Base-by-base conservation (phyloP, 2,329 filamentous ascomycete species). In the Parastagonospora avenae region DNA sequence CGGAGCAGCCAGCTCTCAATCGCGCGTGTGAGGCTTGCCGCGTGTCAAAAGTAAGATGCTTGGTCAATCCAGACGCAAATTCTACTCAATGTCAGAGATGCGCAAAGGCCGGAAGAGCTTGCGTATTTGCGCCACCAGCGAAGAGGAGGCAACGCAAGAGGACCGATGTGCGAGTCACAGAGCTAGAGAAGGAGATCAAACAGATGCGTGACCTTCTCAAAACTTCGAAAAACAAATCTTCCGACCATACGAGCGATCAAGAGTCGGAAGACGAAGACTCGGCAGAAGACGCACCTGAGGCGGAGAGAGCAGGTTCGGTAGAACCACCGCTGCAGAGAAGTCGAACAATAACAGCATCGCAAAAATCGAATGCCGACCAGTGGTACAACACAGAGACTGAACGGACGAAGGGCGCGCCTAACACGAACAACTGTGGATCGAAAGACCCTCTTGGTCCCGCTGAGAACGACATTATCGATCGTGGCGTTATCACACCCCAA, bases 1-100 rank as follows among this genome's bases (percentile, higher is more conserved):
- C 57, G 32, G 68, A 72, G 1, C 66, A 67, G 19, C 3, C 19
- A 32, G 63, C 68, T 29, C 42, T 73, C 31, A 73, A 73, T 42
- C 60, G 70, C 46, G 70, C 71, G 9, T 73, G 70, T 48, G 71
- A 73, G 51, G 61, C 70, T 42, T 73, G 71, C 47, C 65, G 71
- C 27, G 50, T 67, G 6, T 73, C 70, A 8, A 73, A 73, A 57
- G 63, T 73, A 7, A 68, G 71, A 12, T 73, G 71, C 50, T 48
- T 73, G 29, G 46, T 63, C 9, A 63, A 67, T 15, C 57, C 66
- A 8, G 60, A 60, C 30, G 52, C 62, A 46, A 53, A 45, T 32
- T 69, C 66, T 5, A 57, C 56, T 2, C 66, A 67, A 40, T 73
- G 71, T 36, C 69, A 73, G 40, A 59, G 71, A 52, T 73, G 71